These are phyloP conservation scores for Pouteria glomerata DNA, from an alignment of 148 eudicot genomes.

Conservation along the genomic window DNA sequence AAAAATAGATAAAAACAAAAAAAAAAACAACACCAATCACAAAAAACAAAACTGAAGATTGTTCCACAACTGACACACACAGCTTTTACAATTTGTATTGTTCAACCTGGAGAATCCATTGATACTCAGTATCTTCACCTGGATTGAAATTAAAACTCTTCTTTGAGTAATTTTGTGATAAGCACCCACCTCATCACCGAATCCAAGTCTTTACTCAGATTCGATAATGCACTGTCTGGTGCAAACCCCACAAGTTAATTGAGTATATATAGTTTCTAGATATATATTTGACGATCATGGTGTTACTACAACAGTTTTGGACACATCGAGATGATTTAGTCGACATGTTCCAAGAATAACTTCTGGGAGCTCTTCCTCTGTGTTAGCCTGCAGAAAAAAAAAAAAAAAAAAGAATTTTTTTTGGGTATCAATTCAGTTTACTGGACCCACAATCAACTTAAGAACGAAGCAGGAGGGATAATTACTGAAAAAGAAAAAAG, in stretches of 20 bases:
- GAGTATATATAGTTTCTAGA: neutral
- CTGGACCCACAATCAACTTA: no score
- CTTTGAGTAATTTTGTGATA: neutral
- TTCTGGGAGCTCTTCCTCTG: slow-evolving; percentile 70
- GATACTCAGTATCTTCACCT: neutral
- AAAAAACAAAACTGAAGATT: neutral
- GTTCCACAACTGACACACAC: neutral
- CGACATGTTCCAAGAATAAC: slow-evolving; percentile 68
- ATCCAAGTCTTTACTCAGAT: neutral
- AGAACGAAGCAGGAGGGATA: no score
- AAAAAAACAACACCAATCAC: slow-evolving; percentile 1
- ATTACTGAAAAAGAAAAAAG: no score
- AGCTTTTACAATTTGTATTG: slow-evolving; percentile 2
- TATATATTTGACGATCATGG: slow-evolving; percentile 16
- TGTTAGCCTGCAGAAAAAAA: slow-evolving; percentile 52
- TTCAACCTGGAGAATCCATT: slow-evolving; percentile 1
- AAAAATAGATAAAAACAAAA: neutral
- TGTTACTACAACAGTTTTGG: slow-evolving; percentile 40
- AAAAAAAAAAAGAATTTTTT: no score
- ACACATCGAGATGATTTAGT: slow-evolving; percentile 52
- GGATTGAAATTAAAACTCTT: neutral
- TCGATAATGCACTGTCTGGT: neutral
- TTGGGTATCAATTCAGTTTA: no score
- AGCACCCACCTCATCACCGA: neutral
- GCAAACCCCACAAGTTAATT: no score